phyloP scores from a whole-genome alignment of 179 eudicot genomes.

The Beta corolliflora region DNA sequence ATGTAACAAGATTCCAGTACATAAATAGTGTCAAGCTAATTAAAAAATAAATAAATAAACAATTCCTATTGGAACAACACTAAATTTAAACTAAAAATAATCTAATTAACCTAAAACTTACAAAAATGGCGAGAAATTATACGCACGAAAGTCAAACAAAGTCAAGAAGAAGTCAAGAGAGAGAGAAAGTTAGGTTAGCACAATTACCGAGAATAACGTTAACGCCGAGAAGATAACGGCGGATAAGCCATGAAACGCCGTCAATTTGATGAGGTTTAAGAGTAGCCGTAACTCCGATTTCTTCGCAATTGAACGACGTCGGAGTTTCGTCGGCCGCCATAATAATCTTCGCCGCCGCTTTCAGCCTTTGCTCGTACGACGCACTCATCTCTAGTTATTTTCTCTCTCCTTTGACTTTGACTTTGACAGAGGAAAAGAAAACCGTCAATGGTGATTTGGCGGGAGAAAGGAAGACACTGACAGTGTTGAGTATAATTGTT shows the following conservation, averaged over 20 bases:
- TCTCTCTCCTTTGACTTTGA: not conserved
- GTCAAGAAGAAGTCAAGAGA: too few species aligned
- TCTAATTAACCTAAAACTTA: not conserved
- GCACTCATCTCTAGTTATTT: constrained; percentile 19
- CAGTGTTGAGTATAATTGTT: not conserved
- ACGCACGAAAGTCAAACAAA: not conserved
- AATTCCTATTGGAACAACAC: too few species aligned
- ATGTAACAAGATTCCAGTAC: too few species aligned
- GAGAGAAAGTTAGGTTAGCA: not conserved
- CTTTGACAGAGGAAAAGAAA: too few species aligned
- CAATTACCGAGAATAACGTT: constrained; percentile 83
- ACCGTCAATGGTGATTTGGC: constrained; percentile 25
- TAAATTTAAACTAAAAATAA: too few species aligned
- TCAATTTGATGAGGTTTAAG: constrained; percentile 88
- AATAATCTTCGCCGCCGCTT: constrained; percentile 70
- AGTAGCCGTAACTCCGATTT: constrained; percentile 58
- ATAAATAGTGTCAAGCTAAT: too few species aligned
- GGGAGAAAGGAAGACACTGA: constrained; percentile 12
- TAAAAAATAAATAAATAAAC: too few species aligned
- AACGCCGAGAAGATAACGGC: constrained; percentile 76
- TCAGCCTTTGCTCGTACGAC: constrained; percentile 64
- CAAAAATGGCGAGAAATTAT: not conserved
- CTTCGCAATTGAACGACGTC: constrained; percentile 32
- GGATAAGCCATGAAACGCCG: constrained; percentile 87
- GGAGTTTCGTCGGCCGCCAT: constrained; percentile 35